phyloP scores from a whole-genome alignment of 1,284 basidiomycete species.

The Rugosomyces carneus region DNA sequence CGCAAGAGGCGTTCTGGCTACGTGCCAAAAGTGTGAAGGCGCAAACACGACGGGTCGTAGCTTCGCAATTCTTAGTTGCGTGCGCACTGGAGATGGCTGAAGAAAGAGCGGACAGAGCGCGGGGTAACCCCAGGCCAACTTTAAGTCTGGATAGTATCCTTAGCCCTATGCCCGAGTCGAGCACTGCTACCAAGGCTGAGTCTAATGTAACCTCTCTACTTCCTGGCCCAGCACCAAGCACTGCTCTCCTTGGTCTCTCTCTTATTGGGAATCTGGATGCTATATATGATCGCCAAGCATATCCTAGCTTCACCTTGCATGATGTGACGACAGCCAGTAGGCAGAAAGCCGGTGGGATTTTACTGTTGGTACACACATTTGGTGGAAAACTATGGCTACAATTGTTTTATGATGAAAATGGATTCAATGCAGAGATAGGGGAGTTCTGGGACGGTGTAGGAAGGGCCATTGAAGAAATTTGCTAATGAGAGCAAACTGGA shows the following conservation, averaged over 20 bases:
- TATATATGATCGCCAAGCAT: conserved; percentile 37
- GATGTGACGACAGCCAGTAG: conserved; percentile 43
- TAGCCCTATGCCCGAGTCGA: conserved; percentile 7
- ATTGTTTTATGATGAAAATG: conserved; percentile 42
- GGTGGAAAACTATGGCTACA: conserved; percentile 38
- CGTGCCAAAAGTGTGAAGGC: conserved; percentile 34
- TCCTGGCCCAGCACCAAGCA: conserved; percentile 22
- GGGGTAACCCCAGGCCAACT: conserved; percentile 13
- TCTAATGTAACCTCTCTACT: conserved; percentile 13
- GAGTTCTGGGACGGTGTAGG: conserved; percentile 27
- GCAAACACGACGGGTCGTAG: conserved; percentile 36
- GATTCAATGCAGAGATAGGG: conserved; percentile 35
- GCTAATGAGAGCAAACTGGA: neutral
- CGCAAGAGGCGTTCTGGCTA: conserved; percentile 36
- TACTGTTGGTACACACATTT: conserved; percentile 45
- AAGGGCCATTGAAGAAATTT: conserved; percentile 25
- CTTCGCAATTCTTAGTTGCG: conserved; percentile 33
- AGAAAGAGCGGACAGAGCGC: conserved; percentile 31
- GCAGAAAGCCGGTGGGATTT: conserved; percentile 37
- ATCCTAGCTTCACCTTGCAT: conserved; percentile 29
- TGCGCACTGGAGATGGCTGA: conserved; percentile 35
- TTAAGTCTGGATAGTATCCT: conserved; percentile 5
- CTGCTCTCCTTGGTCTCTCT: conserved; percentile 44
- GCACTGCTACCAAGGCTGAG: neutral
- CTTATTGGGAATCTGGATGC: conserved; percentile 49